phyloP scores from a whole-genome alignment of 1,139 yeast species.

The Geotrichum siamense region DNA sequence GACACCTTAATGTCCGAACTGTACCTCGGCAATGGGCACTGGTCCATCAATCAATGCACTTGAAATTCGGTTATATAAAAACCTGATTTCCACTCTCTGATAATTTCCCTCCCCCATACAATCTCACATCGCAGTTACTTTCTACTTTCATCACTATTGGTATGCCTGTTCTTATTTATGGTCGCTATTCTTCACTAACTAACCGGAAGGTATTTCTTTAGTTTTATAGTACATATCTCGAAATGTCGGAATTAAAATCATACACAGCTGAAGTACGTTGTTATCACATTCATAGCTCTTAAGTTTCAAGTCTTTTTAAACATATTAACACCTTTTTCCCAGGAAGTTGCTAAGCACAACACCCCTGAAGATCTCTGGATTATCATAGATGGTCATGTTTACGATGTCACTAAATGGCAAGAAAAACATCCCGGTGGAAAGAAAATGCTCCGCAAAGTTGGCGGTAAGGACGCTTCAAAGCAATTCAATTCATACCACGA shows the following conservation, averaged over 20 bases:
- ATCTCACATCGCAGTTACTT: too few species aligned
- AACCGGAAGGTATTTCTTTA: too few species aligned
- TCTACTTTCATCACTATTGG: too few species aligned
- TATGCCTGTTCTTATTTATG: too few species aligned
- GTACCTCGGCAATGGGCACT: too few species aligned
- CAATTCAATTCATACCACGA: conserved; percentile 51
- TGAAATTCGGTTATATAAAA: too few species aligned
- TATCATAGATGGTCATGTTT: conserved; percentile 78
- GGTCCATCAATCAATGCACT: too few species aligned
- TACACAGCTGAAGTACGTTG: conserved; percentile 13
- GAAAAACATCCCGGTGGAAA: conserved; percentile 95
- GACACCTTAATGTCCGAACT: too few species aligned
- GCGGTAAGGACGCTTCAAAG: conserved; percentile 88
- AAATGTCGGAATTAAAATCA: conserved; percentile 14
- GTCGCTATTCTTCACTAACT: too few species aligned
- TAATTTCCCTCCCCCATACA: too few species aligned
- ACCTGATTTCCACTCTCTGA: too few species aligned
- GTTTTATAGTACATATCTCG: too few species aligned
- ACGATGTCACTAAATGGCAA: conserved; percentile 73
- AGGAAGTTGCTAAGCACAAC: conserved; percentile 76
- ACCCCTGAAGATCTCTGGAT: conserved; percentile 78
- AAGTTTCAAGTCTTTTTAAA: not conserved
- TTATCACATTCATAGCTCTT: not conserved
- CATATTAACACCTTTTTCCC: not conserved
- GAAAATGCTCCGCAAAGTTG: conserved; percentile 62